Base-by-base conservation (phyloP, 306 rosid species). In the Ormosia emarginata region DNA sequence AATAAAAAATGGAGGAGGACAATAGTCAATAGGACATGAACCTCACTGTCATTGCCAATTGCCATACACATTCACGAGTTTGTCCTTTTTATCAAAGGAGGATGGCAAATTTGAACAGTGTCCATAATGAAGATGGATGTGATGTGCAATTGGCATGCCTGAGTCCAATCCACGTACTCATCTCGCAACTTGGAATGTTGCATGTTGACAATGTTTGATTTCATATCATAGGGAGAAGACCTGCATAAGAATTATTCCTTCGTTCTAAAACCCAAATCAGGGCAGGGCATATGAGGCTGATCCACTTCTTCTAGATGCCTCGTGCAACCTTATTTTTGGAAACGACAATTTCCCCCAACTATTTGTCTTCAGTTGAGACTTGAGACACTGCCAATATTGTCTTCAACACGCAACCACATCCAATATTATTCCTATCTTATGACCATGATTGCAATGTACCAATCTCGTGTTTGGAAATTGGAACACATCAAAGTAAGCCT, bases 51-150 rank as follows among this genome's bases (percentile, higher is more conserved):
- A 3, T 18, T 82, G 49, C 11, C 55, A 33, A 58, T 76, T 76
- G 73, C 30, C 12, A 59, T n/a, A 62, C 36, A 15, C 33, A 2
- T 61, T 77, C 69, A 4, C 30, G 8, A 30, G 13, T 65, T 73
- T 79, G 81, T 74, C 84, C 6, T 74, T 79, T 79, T 84, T 56
- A 11, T 65, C 18, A 37, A 57, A 17, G 77, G 83, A 78, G 71
- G 75, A 64, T 78, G 68, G 36, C 58, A 72, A 56, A 13, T 34
- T 68, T 75, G 81, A 67, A 82, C 39, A 7, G 65, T 11, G 12
- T 18, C 18, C 7, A 52, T 4, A 1, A 36, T 32, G 33, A 41
- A 12, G 11, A 74, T 41, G 46, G 57, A 13, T 7, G 24, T 7
- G 71, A 39, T 15, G 5, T 30, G 49, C 13, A 37, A 39, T 65